A percentile compares a stretch with the other conserved stretches of the same genome.
Conservation (phyloP, 148 eudicot species). For the Nyssa sinensis region DNA sequence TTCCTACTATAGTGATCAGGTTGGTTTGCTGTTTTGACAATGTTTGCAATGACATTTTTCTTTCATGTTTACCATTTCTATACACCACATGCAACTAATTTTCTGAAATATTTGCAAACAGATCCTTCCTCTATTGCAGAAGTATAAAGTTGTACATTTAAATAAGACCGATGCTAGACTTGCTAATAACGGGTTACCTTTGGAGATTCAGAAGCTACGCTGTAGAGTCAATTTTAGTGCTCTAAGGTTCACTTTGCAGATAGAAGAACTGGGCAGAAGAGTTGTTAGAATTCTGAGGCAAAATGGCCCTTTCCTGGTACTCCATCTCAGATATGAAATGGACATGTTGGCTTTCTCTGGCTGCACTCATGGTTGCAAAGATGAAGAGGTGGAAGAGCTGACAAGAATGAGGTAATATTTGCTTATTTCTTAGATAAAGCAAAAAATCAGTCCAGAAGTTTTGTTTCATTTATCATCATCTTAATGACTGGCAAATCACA, state of each 20-base stretch:
- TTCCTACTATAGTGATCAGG: constrained; percentile 70
- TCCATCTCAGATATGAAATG: constrained; percentile 78
- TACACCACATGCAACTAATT: constrained; percentile 2
- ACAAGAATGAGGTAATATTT: constrained; percentile 61
- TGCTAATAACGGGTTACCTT: constrained; percentile 65
- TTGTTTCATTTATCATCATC: constrained; percentile 10
- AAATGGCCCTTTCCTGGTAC: constrained; percentile 63
- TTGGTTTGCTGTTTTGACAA: constrained; percentile 16
- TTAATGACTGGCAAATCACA: background rate
- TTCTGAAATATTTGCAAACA: constrained; percentile 22
- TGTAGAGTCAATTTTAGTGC: constrained; percentile 64
- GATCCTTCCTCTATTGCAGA: constrained; percentile 67
- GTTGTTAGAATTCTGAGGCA: constrained; percentile 55
- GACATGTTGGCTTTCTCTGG: constrained; percentile 87
- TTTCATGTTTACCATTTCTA: background rate
- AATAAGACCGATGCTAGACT: constrained; percentile 73
- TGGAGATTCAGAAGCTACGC: constrained; percentile 60
- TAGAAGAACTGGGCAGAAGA: constrained; percentile 62
- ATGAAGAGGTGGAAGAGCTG: constrained; percentile 59
- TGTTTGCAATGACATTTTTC: background rate
- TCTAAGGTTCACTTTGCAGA: constrained; percentile 62
- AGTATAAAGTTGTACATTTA: constrained; percentile 67
- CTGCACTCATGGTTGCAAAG: constrained; percentile 63
- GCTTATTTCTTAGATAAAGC: background rate
- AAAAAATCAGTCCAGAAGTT: background rate